Base-by-base conservation (phyloP, 164 flowering plant genomes). In the Umbilicus rupestris region DNA sequence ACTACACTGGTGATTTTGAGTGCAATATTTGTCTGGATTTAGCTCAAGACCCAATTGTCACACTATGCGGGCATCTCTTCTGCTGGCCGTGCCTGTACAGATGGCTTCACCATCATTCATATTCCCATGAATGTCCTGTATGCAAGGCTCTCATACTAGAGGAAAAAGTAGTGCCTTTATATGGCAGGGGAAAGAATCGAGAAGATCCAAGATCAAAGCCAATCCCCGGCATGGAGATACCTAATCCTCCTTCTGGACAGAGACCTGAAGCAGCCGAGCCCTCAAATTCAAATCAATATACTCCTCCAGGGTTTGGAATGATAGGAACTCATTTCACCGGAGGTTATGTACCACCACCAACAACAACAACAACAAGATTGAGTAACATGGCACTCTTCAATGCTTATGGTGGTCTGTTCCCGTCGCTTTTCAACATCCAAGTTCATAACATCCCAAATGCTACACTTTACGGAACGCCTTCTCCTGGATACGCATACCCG, bases 41-140 rank as follows among this genome's bases (percentile, higher is more conserved):
- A 59, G 87, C 90, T 12, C 87, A 82, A 72, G 87, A 85, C 42
- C 90, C 90, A 0, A 76, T 85, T 57, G 84, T 83, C 1, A 85
- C 90, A 22, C 67, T 84, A 28, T 85, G 90, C 44, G 90, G 90
- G 9, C 90, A 85, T 68, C 80, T 85, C 12, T 85, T 78, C 64
- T 85, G 90, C 68, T 85, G 90, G 90, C 88, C 90, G 9, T 85
- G 90, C 62, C 81, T 85, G 5, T 85, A 81, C 75, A 78, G 71
- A 39, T 85, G 90, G 90, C 82, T 85, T 4, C 76, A 74, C 31
- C 55, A 65, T 63, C 90, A 85, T 35, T 85, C 90, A 0, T 80
- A 72, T 20, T 78, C 76, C 28, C 79, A 72, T 11, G 87, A 81
- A 52, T 85, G 90, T 70, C 90, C 90, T 3, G 87, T 85, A 57